Percentiles rank a stretch among this genome's conserved stretches.
Evolutionary conservation across 495 filamentous ascomycete genomes (phyloP).

Genomic region (Poronia punctata): DNA sequence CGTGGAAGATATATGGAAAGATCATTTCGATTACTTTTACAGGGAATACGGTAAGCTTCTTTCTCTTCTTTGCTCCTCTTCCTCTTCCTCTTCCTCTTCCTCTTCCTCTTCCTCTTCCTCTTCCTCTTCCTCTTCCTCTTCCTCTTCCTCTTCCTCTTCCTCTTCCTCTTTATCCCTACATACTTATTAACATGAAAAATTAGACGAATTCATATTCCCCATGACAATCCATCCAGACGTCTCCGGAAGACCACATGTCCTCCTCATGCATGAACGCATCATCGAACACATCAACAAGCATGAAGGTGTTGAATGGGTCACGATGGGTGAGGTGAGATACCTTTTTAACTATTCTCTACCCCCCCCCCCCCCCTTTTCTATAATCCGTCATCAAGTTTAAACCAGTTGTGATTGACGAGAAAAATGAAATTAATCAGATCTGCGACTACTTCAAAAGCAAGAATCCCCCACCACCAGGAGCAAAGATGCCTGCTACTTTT

Average conservation of each 20-base stretch:
- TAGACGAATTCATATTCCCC: slow-evolving; percentile 64
- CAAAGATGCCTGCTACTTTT: slow-evolving; percentile 56
- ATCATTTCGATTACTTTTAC: slow-evolving; percentile 51
- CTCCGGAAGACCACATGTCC: slow-evolving; percentile 57
- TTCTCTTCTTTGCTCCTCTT: background rate
- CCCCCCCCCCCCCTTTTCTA: too few species aligned
- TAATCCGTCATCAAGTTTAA: too few species aligned
- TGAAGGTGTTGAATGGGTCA: slow-evolving; percentile 69
- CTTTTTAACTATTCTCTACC: background rate
- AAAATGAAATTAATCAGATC: slow-evolving; percentile 32
- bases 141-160: too few species aligned
- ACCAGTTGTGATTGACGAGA: background rate
- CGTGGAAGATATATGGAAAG: slow-evolving; percentile 48
- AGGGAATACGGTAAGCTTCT: slow-evolving; percentile 33
- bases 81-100: too few species aligned
- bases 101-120: too few species aligned
- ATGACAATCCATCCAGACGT: slow-evolving; percentile 69
- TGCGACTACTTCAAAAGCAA: slow-evolving; percentile 54
- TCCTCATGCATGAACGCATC: slow-evolving; percentile 50
- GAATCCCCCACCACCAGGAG: slow-evolving; percentile 57
- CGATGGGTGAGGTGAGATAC: slow-evolving; percentile 47
- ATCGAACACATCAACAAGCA: slow-evolving; percentile 70
- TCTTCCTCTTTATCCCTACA: too few species aligned
- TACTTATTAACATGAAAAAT: slow-evolving; percentile 46
- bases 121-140: too few species aligned